A percentile compares a stretch with the other conserved stretches of the same genome.
Evolutionary conservation across 2,329 filamentous ascomycete genomes (phyloP).

Genomic region (Xylaria sp.): DNA sequence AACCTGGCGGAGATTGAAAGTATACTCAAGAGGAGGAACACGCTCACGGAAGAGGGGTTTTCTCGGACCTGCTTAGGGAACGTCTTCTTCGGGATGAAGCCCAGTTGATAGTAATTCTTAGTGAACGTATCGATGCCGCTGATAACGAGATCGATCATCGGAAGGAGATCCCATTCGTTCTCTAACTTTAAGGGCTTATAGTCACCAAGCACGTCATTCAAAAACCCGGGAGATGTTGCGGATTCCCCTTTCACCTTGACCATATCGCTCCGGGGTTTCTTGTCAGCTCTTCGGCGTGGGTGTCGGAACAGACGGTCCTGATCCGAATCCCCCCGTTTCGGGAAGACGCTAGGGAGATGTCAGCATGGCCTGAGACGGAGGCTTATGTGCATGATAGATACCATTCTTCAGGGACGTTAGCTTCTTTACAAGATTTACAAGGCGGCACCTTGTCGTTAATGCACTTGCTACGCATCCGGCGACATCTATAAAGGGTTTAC

Average conservation of each 20-base stretch:
- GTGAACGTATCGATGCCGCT: conserved; percentile 58
- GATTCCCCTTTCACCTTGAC: conserved; percentile 35
- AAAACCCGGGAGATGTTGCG: conserved; percentile 22
- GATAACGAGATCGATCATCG: conserved; percentile 52
- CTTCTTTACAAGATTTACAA: conserved; percentile 55
- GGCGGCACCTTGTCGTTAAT: conserved; percentile 53
- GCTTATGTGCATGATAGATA: conserved; percentile 33
- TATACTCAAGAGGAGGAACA: conserved; percentile 58
- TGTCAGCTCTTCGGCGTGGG: conserved; percentile 54
- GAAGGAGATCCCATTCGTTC: conserved; percentile 54
- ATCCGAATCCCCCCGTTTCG: conserved; percentile 55
- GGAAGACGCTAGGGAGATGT: conserved; percentile 48
- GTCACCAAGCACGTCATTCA: conserved; percentile 28
- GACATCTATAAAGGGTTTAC: conserved; percentile 45
- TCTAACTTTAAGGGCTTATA: conserved; percentile 42
- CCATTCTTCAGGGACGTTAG: conserved; percentile 56
- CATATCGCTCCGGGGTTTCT: conserved; percentile 40
- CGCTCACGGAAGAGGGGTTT: conserved; percentile 51
- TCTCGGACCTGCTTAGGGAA: conserved; percentile 52
- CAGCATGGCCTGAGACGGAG: conserved; percentile 2
- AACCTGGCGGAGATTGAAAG: conserved; percentile 60
- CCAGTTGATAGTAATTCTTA: conserved; percentile 60
- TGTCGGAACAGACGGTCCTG: conserved; percentile 60
- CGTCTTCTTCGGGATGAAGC: conserved; percentile 58
- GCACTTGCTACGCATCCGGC: conserved; percentile 60